Conservation (phyloP, 73 alveolate genomes). For the Paramecium caudatum region DNA sequence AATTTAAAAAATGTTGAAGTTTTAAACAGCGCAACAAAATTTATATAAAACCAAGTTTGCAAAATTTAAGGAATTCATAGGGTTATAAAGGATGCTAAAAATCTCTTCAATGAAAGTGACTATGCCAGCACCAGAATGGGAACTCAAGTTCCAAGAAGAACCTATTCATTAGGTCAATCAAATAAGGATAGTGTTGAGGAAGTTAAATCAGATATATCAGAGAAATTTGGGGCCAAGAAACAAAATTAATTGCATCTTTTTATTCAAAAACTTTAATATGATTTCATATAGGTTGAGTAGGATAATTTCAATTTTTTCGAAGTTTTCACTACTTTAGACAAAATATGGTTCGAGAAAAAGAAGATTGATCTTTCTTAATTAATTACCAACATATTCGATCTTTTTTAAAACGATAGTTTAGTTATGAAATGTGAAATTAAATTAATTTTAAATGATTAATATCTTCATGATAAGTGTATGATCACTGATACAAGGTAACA, state of each 20-base stretch:
- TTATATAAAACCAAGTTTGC: slow-evolving; percentile 1
- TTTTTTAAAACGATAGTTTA: neutral
- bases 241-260: neutral
- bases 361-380: neutral
- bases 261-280: neutral
- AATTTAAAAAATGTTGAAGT: slow-evolving; percentile 6
- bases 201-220: slow-evolving; percentile 13
- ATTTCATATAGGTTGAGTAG: slow-evolving; percentile 18
- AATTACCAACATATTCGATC: neutral
- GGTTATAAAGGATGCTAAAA: neutral
- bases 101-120: slow-evolving; percentile 3
- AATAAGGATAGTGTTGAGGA: slow-evolving; percentile 26
- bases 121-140: neutral
- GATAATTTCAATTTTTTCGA: slow-evolving; percentile 21
- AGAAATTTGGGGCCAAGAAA: neutral
- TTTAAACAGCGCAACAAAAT: neutral
- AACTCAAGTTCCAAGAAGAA: neutral
- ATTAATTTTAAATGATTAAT: neutral
- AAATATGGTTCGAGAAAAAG: neutral
- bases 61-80: neutral
- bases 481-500: slow-evolving; percentile 28
- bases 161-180: neutral
- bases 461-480: neutral
- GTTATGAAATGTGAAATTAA: neutral
- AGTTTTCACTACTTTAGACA: neutral